These are phyloP conservation scores for Anthostomella pinea DNA, from an alignment of 2,329 filamentous ascomycete genomes.

Conservation along the genomic window DNA sequence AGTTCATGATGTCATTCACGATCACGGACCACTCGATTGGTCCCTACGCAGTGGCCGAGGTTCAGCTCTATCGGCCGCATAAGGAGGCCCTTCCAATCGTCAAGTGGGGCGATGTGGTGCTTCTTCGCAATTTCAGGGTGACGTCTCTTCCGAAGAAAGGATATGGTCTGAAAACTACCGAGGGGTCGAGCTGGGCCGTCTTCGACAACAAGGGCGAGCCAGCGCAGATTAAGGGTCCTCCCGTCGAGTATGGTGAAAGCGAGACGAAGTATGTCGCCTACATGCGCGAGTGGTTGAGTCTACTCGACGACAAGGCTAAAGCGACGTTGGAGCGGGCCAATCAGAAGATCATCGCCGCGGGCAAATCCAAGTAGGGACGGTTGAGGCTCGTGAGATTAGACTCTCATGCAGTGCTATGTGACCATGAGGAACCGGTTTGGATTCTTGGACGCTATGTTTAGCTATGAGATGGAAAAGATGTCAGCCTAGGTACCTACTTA, in stretches of 20 bases:
- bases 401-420: too few species aligned
- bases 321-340: slow-evolving; percentile 50
- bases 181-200: slow-evolving; percentile 60
- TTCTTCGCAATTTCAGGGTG: slow-evolving; percentile 56
- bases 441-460: too few species aligned
- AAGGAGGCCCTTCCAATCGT: slow-evolving; percentile 55
- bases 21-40: slow-evolving; percentile 55
- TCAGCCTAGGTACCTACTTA: too few species aligned
- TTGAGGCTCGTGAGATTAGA: too few species aligned
- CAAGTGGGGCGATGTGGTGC: slow-evolving; percentile 53
- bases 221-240: slow-evolving; percentile 57
- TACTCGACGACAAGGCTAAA: slow-evolving; percentile 45
- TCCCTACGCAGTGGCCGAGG: slow-evolving; percentile 49
- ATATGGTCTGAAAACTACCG: slow-evolving; percentile 54
- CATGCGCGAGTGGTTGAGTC: slow-evolving; percentile 48
- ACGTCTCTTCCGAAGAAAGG: slow-evolving; percentile 52
- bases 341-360: slow-evolving; percentile 31
- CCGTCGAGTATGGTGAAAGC: slow-evolving; percentile 51
- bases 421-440: too few species aligned
- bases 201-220: slow-evolving; percentile 46
- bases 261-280: slow-evolving; percentile 49
- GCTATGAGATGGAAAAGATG: too few species aligned
- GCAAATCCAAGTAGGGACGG: slow-evolving; percentile 21
- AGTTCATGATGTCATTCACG: slow-evolving; percentile 58
- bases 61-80: slow-evolving; percentile 58